These are phyloP conservation scores for Eutrema salsugineum DNA, from an alignment of 441 rosid species.

Conservation along the genomic window DNA sequence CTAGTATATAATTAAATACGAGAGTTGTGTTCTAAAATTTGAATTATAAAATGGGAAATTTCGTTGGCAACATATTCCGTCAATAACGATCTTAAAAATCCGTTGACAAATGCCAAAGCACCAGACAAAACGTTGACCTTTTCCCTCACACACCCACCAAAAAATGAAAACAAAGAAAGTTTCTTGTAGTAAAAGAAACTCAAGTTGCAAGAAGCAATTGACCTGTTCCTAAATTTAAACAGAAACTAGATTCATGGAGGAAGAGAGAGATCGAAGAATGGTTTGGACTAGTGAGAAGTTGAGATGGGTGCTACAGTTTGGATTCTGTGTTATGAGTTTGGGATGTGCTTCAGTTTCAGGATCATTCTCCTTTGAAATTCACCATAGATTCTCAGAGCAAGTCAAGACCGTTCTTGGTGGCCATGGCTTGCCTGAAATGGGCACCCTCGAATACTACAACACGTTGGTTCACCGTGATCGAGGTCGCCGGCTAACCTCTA, in stretches of 20 bases:
- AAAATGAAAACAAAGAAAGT: constrained; percentile 1
- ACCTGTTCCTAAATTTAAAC: not conserved
- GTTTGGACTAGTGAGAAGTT: constrained; percentile 2
- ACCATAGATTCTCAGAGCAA: constrained; percentile 77
- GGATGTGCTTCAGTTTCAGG: constrained; percentile 28
- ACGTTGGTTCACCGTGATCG: constrained; percentile 69
- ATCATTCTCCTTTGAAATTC: constrained; percentile 62
- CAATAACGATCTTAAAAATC: not conserved
- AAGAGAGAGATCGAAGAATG: constrained; percentile 1
- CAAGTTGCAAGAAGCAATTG: constrained; percentile 9
- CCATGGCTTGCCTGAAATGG: constrained; percentile 68
- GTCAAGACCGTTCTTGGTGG: constrained; percentile 54
- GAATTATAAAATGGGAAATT: not conserved
- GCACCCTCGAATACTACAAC: constrained; percentile 52
- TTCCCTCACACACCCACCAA: not conserved
- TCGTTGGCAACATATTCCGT: constrained; percentile 25
- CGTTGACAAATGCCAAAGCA: constrained; percentile 29
- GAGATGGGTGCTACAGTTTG: constrained; percentile 26
- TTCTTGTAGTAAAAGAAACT: constrained; percentile 24
- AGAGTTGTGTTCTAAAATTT: not conserved
- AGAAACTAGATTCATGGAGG: not conserved
- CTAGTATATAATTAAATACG: not conserved
- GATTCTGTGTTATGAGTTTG: constrained; percentile 17
- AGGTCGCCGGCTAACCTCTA: constrained; percentile 56
- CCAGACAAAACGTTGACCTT: constrained; percentile 25